Evolutionary conservation across 73 alveolate species (phyloP), one percentile per base, ranked within the genome.

Genomic region (Tetrahymena elliotti): DNA sequence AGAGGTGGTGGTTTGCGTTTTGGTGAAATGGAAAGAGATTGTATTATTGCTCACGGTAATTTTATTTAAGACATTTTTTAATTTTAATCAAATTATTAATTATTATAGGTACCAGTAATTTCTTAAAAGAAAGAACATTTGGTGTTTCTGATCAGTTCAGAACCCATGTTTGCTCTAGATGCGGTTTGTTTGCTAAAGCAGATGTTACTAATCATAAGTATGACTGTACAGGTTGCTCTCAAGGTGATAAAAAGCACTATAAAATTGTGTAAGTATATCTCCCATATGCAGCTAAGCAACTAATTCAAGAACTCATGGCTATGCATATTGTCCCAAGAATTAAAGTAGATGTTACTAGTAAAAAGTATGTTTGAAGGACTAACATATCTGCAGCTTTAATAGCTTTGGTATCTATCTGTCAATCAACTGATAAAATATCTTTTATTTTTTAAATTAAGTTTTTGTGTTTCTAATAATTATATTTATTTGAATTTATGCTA

Each of bases 21-120:
- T 96, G 99, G 99, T 31, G 99, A 99, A 97, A 99, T 99, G 99
- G 99, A 99, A 98, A 98, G 99, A 54, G 99, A 99, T 96, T 99
- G 99, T 95, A 99, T 99, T 99, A 99, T 99, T 38, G 98, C 99
- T 68, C 99, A 99, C 97, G 99, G 99, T 33, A 94, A 22, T 8
- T 31, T 39, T 6, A 7, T 68, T 36, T 68, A n/a, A n/a, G n/a
- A n/a, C 88, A 68, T 68, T 18, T n/a, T 27, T 27, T 1, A 18
- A 27, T 68, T n/a, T 68, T 18, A n/a, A n/a, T 53, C 6, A 41
- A 18, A 4, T 4, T 41, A n/a, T 93, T 16, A 0, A 27, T 13
- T 52, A 16, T 33, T 10, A 34, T 94, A 94, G 96, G 96, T 20
- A 94, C 96, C 39, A 94, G 95, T 84, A 94, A 98, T 83, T 98